These are phyloP conservation scores for Nicotiana tomentosiformis DNA, from an alignment of 257 asterid species.

Conservation along the genomic window DNA sequence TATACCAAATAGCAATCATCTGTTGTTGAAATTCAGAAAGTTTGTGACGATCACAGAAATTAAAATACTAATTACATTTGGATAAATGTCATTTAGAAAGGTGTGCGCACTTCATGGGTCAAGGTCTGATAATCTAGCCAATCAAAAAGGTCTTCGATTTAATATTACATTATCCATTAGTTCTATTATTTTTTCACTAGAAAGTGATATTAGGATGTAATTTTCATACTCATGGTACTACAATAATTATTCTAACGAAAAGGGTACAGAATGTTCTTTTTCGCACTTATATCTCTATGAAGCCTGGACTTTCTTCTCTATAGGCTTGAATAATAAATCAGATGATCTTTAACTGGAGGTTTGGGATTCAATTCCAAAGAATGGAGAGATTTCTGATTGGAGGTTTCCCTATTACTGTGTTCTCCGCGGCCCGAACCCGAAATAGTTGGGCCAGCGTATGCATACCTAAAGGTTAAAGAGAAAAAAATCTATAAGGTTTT, in stretches of 20 bases:
- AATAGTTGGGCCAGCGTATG: too few species aligned
- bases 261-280: neutral
- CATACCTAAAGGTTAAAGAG: too few species aligned
- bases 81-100: too few species aligned
- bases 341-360: neutral
- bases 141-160: neutral
- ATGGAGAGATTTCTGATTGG: fast-evolving
- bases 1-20: neutral
- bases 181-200: neutral
- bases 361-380: fast-evolving
- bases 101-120: neutral
- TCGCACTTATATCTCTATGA: neutral
- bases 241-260: neutral
- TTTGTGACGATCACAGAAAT: neutral
- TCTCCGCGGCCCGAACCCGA: too few species aligned
- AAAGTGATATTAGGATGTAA: neutral
- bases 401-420: neutral
- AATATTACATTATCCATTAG: neutral
- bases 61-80: neutral
- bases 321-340: neutral
- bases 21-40: too few species aligned
- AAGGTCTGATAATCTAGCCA: too few species aligned
- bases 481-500: too few species aligned
- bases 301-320: neutral
- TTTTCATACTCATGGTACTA: neutral